Evolutionary conservation across 768 basidiomycete species (phyloP).

Genomic region (Lyophyllum shimeji): DNA sequence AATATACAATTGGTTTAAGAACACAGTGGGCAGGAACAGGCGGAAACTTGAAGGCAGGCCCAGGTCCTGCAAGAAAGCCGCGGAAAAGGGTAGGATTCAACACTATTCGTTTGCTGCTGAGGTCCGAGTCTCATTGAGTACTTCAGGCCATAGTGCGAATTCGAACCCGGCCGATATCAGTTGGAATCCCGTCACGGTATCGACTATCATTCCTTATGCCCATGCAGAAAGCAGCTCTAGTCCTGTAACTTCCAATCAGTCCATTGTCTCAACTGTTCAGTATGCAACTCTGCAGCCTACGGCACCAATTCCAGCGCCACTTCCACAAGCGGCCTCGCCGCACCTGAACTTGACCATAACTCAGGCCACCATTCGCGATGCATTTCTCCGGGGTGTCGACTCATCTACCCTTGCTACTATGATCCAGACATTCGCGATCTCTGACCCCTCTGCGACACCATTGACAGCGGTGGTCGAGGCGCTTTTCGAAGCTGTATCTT

Average conservation of each 20-base stretch:
- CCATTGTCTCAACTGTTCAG: constrained; percentile 37
- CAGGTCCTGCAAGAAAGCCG: constrained; percentile 48
- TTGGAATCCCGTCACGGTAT: constrained; percentile 37
- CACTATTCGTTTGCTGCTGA: background rate
- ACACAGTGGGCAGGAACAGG: constrained; percentile 61
- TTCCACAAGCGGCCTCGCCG: constrained; percentile 19
- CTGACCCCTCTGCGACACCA: constrained; percentile 49
- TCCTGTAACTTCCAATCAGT: constrained; percentile 32
- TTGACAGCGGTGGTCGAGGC: constrained; percentile 50
- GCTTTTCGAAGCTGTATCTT: constrained; percentile 52
- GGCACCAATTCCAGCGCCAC: constrained; percentile 24
- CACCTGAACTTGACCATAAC: constrained; percentile 28
- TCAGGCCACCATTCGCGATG: constrained; percentile 40
- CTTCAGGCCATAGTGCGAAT: constrained; percentile 14
- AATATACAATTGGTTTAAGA: constrained; percentile 78
- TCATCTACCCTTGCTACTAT: constrained; percentile 49
- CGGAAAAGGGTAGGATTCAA: constrained; percentile 45
- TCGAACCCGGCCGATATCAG: constrained; percentile 26
- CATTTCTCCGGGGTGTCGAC: constrained; percentile 49
- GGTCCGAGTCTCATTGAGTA: constrained; percentile 8
- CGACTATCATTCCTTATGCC: constrained; percentile 39
- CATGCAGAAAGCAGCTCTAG: constrained; percentile 34
- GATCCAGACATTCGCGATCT: constrained; percentile 48
- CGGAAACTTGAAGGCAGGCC: constrained; percentile 57
- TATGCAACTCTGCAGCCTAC: constrained; percentile 40